phyloP scores from a whole-genome alignment of 768 basidiomycete species.

The Podaxis carcinomalis region DNA sequence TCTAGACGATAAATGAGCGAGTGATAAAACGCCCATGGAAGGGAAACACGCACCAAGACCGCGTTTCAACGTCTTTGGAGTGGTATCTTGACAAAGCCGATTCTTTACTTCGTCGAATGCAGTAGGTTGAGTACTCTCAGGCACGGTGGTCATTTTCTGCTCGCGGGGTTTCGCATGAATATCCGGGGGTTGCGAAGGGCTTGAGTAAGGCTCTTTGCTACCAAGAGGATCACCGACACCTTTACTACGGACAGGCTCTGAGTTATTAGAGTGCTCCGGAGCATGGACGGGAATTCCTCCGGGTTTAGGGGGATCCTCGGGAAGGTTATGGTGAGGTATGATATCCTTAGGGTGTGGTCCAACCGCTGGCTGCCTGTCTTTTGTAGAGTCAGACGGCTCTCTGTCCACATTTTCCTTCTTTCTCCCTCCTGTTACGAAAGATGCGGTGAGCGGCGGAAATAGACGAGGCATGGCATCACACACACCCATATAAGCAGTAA shows the following conservation, averaged over 20 bases:
- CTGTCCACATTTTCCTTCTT: not conserved
- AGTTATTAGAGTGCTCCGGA: too few relatives aligned
- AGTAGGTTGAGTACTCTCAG: not conserved
- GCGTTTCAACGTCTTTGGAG: not conserved
- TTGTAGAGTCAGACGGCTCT: constrained; percentile 4
- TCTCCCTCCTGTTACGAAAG: not conserved
- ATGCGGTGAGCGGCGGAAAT: not conserved
- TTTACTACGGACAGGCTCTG: not conserved
- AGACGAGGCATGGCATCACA: not conserved
- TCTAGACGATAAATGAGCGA: too few relatives aligned
- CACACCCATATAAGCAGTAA: not conserved
- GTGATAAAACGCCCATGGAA: not conserved
- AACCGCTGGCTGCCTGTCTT: too few relatives aligned
- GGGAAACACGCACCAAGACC: not conserved
- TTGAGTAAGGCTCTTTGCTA: not conserved
- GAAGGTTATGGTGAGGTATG: constrained; percentile 16
- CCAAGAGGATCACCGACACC: not conserved
- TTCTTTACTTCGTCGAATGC: not conserved
- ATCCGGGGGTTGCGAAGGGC: not conserved
- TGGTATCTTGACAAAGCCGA: not conserved
- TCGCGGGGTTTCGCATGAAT: too few relatives aligned
- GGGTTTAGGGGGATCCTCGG: not conserved
- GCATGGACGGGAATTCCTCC: not conserved
- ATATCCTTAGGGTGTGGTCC: constrained; percentile 17
- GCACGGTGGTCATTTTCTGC: not conserved